Base-by-base conservation (phyloP, 352 stramenopile genomes). In the Phytophthora pini region DNA sequence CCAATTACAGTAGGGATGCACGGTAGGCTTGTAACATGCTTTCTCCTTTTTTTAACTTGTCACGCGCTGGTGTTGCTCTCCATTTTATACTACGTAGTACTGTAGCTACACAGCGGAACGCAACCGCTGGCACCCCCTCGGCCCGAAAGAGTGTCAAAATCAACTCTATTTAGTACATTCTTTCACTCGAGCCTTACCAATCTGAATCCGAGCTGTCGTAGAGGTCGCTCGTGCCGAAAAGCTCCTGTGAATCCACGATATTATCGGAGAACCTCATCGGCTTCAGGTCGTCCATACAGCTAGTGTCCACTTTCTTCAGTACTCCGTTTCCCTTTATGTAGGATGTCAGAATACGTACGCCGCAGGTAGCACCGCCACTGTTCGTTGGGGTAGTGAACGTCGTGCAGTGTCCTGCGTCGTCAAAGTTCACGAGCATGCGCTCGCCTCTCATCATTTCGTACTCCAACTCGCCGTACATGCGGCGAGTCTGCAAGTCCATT, bases 381-480 rank as follows among this genome's bases (percentile, higher is more conserved):
- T 59, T 70, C 26, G 68, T 80, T 15, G 79, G 82, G 34, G 86
- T 93, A 46, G 86, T 90, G 62, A 94, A 92, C 2, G 82, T 92
- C 38, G 86, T 94, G 70, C 84, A 93, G 54, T 93, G 84, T 11
- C 73, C 76, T 27, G 82, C 82, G 45, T 88, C 74, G 50, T 89
- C 70, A 66, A 93, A 92, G 47, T 87, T 73, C 29, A 92, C 78
- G 20, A 90, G 69, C 71, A 90, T 88, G 32, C 69, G 80, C 27
- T 84, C 72, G 15, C 82, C 80, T 2, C 58, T 55, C 34, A 91
- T 66, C 41, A 57, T 59, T 29, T 80, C 58, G 59, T 87, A 89
- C 69, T 92, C 68, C 13, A 78, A 45, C 32, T 77, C 61, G 20
- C 80, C 80, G 53, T 88, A 88, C 65, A 76, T 72, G 15, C 61